Conservation (phyloP, 306 rosid species). For the Prunus mira region DNA sequence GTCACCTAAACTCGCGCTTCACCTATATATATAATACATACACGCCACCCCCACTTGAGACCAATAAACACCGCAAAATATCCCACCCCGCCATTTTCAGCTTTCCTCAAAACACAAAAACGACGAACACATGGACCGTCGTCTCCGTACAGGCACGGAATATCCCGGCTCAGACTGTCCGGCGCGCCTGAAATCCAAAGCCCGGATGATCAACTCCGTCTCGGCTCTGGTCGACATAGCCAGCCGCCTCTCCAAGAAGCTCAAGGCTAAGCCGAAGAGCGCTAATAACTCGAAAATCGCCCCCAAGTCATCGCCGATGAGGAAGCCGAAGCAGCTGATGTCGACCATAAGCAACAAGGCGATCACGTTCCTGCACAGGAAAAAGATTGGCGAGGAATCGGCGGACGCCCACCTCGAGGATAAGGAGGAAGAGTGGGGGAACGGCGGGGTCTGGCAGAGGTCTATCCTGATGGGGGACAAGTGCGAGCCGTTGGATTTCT, state of each 20-base stretch:
- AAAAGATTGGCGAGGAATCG: conserved; percentile 19
- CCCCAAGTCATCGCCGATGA: conserved; percentile 8
- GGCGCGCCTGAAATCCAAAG: conserved; percentile 16
- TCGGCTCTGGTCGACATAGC: conserved; percentile 43
- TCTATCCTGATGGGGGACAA: conserved; percentile 85
- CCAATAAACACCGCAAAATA: not conserved
- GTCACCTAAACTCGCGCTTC: conserved; percentile 5
- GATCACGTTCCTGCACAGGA: conserved; percentile 34
- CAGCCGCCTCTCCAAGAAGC: conserved; percentile 32
- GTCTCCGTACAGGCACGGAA: conserved; percentile 17
- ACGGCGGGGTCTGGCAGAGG: conserved; percentile 95
- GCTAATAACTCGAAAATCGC: not conserved
- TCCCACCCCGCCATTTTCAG: not conserved
- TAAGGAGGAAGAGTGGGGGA: conserved; percentile 46
- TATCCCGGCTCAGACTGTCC: conserved; percentile 13
- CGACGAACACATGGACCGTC: not conserved
- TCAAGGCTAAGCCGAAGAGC: conserved; percentile 17
- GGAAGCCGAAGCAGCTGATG: conserved; percentile 61
- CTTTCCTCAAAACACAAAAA: not conserved
- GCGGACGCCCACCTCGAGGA: not conserved
- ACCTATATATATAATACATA: conserved; percentile 6
- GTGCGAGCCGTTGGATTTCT: conserved; percentile 80
- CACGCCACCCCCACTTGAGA: not conserved
- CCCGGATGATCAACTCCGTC: conserved; percentile 32
- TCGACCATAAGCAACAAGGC: conserved; percentile 64